Evolutionary conservation across 192 early-diverging fungal genomes (phyloP), one percentile per base, ranked within the genome.

Genomic region (Oehlia diaphana): DNA sequence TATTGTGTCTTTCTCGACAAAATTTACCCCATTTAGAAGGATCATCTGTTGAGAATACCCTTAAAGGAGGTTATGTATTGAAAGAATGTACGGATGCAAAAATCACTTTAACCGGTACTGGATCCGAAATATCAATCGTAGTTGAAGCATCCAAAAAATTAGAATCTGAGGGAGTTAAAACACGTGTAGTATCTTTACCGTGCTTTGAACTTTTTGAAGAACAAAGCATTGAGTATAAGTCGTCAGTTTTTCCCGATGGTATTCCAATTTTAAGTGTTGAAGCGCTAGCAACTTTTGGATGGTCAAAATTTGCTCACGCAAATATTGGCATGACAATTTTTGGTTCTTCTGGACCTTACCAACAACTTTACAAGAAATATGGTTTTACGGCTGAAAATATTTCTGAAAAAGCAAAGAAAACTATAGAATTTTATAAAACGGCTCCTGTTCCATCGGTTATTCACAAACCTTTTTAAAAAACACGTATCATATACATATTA

Each of bases 101-200:
- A 77, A 84, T 97, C 67, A 85, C 90, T 19, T 87, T 98, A 14
- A 89, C 93, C 12, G 97, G 89, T 37, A 96, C 96, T 21, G 98
- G 98, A 49, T 96, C 97, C 8, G 98, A 99, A 86, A 91, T 94
- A 3, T 92, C 94, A 63, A 88, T 97, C 62, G 92, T 92, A 72
- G 93, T 98, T 33, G 94, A 96, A 33, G 85, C 97, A 28, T 96
- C 97, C 61, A 92, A 93, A 82, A 79, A 88, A 71, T 84, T 98
- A 19, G 88, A 87, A 50, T 81, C 86, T 13, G 77, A 91, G 62
- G 86, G 85, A 1, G 83, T 92, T 80, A 85, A 85, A 50, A 89
- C 93, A 44, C 94, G 94, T 66, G 87, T 99, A 68, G 96, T 99
- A 9, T 99, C 98, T 44, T 92, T 98, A 91, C 98, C 98, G 42